Percentiles rank a stretch among this genome's conserved stretches.
These are phyloP conservation scores for Neofusicoccum umdonicola DNA, from an alignment of 2,329 filamentous ascomycete species.

Conservation along the genomic window DNA sequence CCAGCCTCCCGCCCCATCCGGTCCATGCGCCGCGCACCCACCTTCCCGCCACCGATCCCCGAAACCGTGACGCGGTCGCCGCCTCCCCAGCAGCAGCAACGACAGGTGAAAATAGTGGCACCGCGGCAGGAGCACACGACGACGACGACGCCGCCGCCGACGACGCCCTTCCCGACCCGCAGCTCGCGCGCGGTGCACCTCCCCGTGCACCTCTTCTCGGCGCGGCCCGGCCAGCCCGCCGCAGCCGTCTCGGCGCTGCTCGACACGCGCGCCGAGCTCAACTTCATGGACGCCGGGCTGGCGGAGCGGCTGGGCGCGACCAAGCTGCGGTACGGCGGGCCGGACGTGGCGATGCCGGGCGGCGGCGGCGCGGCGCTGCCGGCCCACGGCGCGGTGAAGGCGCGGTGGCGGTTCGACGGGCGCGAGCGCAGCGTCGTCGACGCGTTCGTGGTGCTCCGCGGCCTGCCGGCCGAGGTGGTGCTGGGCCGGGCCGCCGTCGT, in stretches of 20 bases:
- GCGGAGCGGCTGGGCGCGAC: background rate
- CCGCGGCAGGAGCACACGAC: no score
- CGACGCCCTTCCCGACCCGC: background rate
- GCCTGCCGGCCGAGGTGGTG: background rate
- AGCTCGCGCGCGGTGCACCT: background rate
- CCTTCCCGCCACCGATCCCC: conserved; percentile 20
- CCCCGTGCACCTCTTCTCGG: background rate
- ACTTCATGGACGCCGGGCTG: background rate
- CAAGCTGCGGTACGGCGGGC: background rate
- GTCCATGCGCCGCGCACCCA: conserved; percentile 4
- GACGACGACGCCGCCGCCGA: no score
- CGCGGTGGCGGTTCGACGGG: background rate
- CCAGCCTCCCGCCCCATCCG: background rate
- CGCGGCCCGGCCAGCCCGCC: background rate
- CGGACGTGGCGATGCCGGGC: background rate
- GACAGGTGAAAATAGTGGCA: no score
- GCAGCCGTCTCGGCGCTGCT: background rate
- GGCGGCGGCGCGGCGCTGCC: background rate
- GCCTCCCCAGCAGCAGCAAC: background rate
- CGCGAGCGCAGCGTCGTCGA: background rate
- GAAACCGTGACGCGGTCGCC: background rate
- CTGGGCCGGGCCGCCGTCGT: background rate
- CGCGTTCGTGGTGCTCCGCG: background rate
- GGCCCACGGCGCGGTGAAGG: background rate
- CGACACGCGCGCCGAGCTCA: background rate